These are phyloP conservation scores for Rhodotorula sp. DNA, from an alignment of 1,284 basidiomycete species.

Conservation along the genomic window DNA sequence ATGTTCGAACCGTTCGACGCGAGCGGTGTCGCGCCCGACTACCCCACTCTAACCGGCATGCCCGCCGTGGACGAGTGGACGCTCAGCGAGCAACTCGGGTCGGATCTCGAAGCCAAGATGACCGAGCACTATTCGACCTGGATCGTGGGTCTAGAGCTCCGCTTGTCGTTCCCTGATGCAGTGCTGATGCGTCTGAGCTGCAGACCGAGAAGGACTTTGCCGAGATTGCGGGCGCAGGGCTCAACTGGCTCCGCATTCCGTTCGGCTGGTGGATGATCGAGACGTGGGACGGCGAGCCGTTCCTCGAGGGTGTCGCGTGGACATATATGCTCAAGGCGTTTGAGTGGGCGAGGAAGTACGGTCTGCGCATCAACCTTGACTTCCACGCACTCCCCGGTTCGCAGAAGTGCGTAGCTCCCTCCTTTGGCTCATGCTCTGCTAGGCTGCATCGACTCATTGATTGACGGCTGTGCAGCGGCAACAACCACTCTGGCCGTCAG, in stretches of 20 bases:
- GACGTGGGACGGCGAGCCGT: constrained; percentile 72
- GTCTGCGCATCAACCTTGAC: constrained; percentile 79
- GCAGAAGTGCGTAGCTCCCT: constrained; percentile 51
- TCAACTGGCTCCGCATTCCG: constrained; percentile 71
- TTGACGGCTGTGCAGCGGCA: constrained; percentile 49
- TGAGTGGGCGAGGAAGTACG: constrained; percentile 85
- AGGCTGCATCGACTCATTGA: no score
- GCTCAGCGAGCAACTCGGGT: constrained; percentile 63
- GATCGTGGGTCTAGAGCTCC: constrained; percentile 57
- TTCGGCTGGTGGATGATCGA: constrained; percentile 86
- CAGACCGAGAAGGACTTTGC: constrained; percentile 87
- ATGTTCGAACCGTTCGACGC: constrained; percentile 74
- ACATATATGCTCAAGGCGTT: constrained; percentile 56
- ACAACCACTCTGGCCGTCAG: constrained; percentile 58
- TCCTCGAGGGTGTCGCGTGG: constrained; percentile 73
- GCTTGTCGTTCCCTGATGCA: background rate
- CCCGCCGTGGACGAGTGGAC: constrained; percentile 75
- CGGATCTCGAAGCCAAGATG: constrained; percentile 54
- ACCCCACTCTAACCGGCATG: constrained; percentile 45
- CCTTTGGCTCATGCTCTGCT: no score
- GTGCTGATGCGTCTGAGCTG: background rate
- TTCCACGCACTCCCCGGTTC: constrained; percentile 77
- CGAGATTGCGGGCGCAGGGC: constrained; percentile 80
- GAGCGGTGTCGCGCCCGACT: constrained; percentile 9
- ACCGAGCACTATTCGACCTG: constrained; percentile 80